Evolutionary conservation across 495 filamentous ascomycete species (phyloP).

Genomic region (Parathielavia hyrcaniae): DNA sequence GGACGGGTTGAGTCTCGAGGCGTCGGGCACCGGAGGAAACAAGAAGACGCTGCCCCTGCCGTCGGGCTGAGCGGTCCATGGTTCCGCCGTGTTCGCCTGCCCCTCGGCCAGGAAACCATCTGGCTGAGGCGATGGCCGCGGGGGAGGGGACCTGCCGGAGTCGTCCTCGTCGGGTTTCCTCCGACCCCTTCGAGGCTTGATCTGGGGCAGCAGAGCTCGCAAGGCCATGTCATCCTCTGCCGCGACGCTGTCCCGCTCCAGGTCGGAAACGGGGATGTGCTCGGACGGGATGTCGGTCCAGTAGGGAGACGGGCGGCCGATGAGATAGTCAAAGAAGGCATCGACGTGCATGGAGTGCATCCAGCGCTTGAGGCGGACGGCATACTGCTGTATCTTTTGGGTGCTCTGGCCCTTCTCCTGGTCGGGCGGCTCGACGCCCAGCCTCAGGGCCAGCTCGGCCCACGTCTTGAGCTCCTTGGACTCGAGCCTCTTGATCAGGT

Average conservation of each 20-base stretch:
- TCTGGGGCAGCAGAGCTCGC: conserved; percentile 80
- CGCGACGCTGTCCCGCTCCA: conserved; percentile 76
- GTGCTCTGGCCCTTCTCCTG: conserved; percentile 82
- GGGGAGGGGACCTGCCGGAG: conserved; percentile 48
- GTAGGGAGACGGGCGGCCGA: conserved; percentile 73
- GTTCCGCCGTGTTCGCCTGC: conserved; percentile 32
- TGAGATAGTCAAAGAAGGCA: conserved; percentile 89
- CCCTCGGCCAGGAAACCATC: conserved; percentile 48
- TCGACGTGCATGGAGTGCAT: conserved; percentile 98
- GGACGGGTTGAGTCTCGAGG: conserved; percentile 22
- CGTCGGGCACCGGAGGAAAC: conserved; percentile 33
- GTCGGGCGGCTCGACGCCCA: conserved; percentile 86
- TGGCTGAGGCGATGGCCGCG: conserved; percentile 62
- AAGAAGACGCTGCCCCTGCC: conserved; percentile 36
- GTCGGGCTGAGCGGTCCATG: conserved; percentile 47
- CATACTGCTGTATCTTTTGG: conserved; percentile 97
- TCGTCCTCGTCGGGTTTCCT: conserved; percentile 76
- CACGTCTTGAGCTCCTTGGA: conserved; percentile 91
- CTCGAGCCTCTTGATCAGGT: conserved; percentile 77
- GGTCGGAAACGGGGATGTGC: conserved; percentile 52
- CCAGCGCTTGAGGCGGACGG: conserved; percentile 93
- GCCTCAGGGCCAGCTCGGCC: conserved; percentile 80
- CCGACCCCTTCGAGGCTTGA: conserved; percentile 81
- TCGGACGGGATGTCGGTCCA: conserved; percentile 74
- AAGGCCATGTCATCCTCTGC: conserved; percentile 90